These are phyloP conservation scores for Lentinula sp. DNA, from an alignment of 768 basidiomycete species.

Conservation along the genomic window DNA sequence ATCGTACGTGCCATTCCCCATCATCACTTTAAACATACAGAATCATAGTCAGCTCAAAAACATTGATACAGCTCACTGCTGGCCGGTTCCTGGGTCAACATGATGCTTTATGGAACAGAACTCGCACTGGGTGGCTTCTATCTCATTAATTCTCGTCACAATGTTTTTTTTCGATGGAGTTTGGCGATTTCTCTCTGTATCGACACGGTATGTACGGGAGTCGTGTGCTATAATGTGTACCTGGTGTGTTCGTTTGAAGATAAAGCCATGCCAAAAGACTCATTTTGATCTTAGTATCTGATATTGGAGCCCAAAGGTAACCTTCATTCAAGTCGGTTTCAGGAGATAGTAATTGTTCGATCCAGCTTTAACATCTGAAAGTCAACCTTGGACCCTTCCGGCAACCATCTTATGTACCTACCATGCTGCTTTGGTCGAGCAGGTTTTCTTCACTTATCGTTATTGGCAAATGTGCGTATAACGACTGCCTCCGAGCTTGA, in stretches of 20 bases:
- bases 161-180: neutral
- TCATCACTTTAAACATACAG: neutral
- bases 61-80: neutral
- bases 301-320: neutral
- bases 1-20: neutral
- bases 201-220: neutral
- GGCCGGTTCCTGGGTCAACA: conserved; percentile 5
- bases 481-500: neutral
- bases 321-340: neutral
- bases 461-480: conserved; percentile 1
- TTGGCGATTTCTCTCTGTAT: neutral
- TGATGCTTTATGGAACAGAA: conserved; percentile 1
- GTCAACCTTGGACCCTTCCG: neutral
- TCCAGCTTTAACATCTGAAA: neutral
- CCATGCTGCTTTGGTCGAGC: conserved; percentile 1
- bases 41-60: neutral
- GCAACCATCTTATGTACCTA: neutral
- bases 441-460: conserved; percentile 3
- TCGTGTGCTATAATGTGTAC: conserved; percentile 3
- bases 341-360: neutral
- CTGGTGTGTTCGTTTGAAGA: neutral
- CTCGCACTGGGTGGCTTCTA: neutral
- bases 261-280: neutral
- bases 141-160: neutral
- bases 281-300: neutral